Conservation (phyloP, 306 rosid genomes). For the Rosa multiflora region DNA sequence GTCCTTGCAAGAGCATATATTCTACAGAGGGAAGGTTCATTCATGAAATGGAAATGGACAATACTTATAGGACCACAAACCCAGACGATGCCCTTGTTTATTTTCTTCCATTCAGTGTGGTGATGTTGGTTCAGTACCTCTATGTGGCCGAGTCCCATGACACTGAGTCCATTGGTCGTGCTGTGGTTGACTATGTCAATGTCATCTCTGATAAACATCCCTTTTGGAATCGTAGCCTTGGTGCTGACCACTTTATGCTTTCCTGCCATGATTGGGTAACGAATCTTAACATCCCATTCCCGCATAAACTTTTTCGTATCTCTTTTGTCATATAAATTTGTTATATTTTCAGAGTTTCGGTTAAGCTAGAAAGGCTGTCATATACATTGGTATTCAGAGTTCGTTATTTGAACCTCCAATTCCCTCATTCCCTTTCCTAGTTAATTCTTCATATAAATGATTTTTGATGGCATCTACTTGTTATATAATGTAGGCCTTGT, state of each 20-base stretch:
- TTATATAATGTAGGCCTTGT: no score
- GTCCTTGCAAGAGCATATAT: conserved; percentile 51
- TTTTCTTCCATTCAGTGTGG: conserved; percentile 50
- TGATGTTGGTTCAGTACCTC: conserved; percentile 41
- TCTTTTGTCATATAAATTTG: neutral
- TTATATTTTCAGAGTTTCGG: neutral
- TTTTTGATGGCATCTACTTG: no score
- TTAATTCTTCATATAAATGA: no score
- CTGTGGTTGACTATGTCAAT: conserved; percentile 37
- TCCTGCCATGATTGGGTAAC: conserved; percentile 56
- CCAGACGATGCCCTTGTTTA: conserved; percentile 39
- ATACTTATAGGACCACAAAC: conserved; percentile 28
- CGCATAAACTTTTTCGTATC: neutral
- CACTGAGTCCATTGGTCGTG: conserved; percentile 21
- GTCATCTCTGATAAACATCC: conserved; percentile 37
- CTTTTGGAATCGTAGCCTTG: conserved; percentile 42
- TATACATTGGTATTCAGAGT: no score
- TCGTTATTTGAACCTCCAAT: no score
- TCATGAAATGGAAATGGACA: conserved; percentile 41
- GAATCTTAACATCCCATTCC: neutral
- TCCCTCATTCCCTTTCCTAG: no score
- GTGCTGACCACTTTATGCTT: conserved; percentile 51
- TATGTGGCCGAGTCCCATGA: conserved; percentile 33
- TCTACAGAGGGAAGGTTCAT: conserved; percentile 48
- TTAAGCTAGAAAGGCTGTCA: no score